Conservation (phyloP, 1,284 basidiomycete genomes). For the Fomitopsis pinicola region DNA sequence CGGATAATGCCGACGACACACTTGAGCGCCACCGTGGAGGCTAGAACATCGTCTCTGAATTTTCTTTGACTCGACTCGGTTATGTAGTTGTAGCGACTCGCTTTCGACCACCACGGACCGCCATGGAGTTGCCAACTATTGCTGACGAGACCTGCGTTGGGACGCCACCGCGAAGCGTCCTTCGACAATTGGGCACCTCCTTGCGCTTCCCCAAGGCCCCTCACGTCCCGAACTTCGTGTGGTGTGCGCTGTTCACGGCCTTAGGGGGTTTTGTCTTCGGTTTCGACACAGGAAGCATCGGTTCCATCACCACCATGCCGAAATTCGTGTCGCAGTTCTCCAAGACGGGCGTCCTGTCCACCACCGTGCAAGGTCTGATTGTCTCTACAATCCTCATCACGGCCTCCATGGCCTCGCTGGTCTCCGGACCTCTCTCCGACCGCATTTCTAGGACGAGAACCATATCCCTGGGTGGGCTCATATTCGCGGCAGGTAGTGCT, state of each 20-base stretch:
- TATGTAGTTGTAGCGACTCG: too few relatives aligned
- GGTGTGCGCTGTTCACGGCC: conserved; percentile 29
- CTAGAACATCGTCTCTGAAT: too few relatives aligned
- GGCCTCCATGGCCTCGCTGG: conserved; percentile 38
- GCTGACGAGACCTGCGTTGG: not conserved
- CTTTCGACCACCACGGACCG: too few relatives aligned
- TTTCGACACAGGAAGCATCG: conserved; percentile 40
- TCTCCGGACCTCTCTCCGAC: conserved; percentile 44
- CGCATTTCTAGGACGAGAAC: conserved; percentile 43
- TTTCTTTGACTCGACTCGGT: too few relatives aligned
- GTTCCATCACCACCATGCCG: conserved; percentile 42
- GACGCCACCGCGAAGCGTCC: not conserved
- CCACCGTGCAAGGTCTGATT: conserved; percentile 38
- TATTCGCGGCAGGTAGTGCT: conserved; percentile 36
- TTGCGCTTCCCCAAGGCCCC: not conserved
- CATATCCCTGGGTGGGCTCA: conserved; percentile 37
- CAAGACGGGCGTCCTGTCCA: conserved; percentile 20
- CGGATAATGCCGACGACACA: not conserved
- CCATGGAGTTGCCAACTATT: not conserved
- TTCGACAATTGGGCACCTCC: not conserved
- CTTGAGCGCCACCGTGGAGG: too few relatives aligned
- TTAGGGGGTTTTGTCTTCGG: conserved; percentile 36
- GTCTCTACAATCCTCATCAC: conserved; percentile 44
- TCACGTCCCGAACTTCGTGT: conserved; percentile 22
- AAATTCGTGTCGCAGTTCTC: conserved; percentile 36